Percentiles rank a stretch among this genome's conserved stretches.
Evolutionary conservation across 1,284 basidiomycete species (phyloP).

Genomic region (Malassezia japonica): DNA sequence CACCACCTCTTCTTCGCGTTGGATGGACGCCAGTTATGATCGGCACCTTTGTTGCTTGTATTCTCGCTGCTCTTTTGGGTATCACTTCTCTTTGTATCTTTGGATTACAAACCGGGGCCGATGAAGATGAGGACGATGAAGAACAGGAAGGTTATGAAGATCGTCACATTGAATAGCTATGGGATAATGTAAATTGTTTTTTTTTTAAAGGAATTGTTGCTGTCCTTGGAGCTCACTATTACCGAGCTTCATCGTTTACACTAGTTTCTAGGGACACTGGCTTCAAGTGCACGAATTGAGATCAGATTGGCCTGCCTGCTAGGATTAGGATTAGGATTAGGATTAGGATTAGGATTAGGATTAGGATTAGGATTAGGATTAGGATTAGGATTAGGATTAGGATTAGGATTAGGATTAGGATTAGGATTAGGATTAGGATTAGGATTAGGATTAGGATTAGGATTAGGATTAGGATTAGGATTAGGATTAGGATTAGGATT

Average conservation of each 20-base stretch:
- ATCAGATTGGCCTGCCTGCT: background rate
- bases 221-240: background rate
- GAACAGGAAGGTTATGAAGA: background rate
- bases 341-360: constrained; percentile 7
- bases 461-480: constrained; percentile 7
- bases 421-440: constrained; percentile 8
- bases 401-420: constrained; percentile 7
- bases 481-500: constrained; percentile 7
- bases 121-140: background rate
- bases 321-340: background rate
- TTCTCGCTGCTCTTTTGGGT: constrained; percentile 51
- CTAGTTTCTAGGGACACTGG: background rate
- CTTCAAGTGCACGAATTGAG: background rate
- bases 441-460: constrained; percentile 8
- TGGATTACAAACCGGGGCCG: background rate
- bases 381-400: constrained; percentile 9
- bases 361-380: constrained; percentile 11
- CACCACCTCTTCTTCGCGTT: constrained; percentile 3
- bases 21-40: constrained; percentile 50
- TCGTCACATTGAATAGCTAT: background rate
- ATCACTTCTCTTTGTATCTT: background rate
- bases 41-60: constrained; percentile 71
- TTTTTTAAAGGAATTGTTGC: background rate
- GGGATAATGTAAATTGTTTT: background rate
- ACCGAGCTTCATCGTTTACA: too few species aligned